Conservation (phyloP, 257 asterid species). For the Plectranthus barbatus region DNA sequence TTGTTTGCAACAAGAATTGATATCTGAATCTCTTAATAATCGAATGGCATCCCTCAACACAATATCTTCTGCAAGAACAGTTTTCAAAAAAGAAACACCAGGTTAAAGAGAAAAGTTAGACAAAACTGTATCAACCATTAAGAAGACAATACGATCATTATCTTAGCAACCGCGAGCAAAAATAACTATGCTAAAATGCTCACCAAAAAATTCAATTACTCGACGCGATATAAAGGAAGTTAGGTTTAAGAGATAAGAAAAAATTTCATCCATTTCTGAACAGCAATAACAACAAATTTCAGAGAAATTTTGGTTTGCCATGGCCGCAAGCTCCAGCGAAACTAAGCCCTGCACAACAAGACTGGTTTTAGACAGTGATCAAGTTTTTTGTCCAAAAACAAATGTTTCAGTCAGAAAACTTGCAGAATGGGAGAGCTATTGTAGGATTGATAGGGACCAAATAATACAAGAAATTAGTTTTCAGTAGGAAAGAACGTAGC, state of each 20-base stretch:
- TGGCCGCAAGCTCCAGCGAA: slow-evolving; percentile 21
- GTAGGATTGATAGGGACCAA: background rate
- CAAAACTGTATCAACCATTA: slow-evolving; percentile 1
- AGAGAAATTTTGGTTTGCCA: slow-evolving; percentile 19
- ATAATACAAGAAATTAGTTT: background rate
- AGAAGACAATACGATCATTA: background rate
- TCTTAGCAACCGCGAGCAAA: background rate
- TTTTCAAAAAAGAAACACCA: background rate
- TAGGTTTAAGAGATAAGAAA: slow-evolving; percentile 58
- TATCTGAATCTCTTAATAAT: slow-evolving; percentile 32
- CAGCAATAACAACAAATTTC: slow-evolving; percentile 21
- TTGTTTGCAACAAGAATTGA: slow-evolving; percentile 28
- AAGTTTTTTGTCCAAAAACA: background rate
- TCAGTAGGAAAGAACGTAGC: background rate
- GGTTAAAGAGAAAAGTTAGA: slow-evolving; percentile 6
- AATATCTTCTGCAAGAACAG: slow-evolving; percentile 51
- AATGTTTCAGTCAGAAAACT: background rate
- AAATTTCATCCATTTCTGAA: slow-evolving; percentile 53
- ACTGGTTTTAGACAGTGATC: background rate
- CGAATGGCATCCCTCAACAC: slow-evolving; percentile 43
- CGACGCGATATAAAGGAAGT: slow-evolving; percentile 44
- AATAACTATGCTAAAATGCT: slow-evolving; percentile 12
- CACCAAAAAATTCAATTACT: slow-evolving; percentile 56
- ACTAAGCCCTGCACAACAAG: slow-evolving; percentile 16
- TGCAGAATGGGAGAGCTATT: background rate